These are phyloP conservation scores for Apocynum venetum DNA, from an alignment of 257 asterid species.

Conservation along the genomic window DNA sequence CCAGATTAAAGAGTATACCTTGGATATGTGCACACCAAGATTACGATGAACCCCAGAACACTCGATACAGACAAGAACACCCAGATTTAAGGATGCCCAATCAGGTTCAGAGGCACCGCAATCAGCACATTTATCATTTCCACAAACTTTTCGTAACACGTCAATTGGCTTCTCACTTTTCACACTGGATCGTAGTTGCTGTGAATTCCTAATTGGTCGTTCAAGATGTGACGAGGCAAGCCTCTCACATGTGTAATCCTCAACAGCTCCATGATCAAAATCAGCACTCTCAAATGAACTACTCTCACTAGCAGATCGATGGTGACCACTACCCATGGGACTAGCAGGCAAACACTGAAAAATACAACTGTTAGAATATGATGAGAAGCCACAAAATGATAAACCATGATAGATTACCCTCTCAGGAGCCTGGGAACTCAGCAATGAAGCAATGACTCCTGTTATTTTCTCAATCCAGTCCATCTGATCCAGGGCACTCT, in stretches of 20 bases:
- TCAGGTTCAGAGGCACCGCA: conserved; percentile 98
- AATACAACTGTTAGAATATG: conserved; percentile 8
- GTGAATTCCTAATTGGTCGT: conserved; percentile 64
- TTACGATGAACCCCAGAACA: conserved; percentile 99
- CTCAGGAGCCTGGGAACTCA: conserved; percentile 96
- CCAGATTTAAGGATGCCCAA: conserved; percentile 98
- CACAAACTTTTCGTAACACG: conserved; percentile 68
- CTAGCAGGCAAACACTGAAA: conserved; percentile 70
- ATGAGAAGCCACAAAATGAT: neutral
- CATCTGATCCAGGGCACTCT: conserved; percentile 98
- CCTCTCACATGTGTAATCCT: conserved; percentile 79
- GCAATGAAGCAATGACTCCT: conserved; percentile 92
- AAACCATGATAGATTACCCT: conserved; percentile 49
- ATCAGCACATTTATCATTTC: conserved; percentile 93
- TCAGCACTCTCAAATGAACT: conserved; percentile 94
- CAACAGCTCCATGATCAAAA: conserved; percentile 77
- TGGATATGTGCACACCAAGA: conserved; percentile 98
- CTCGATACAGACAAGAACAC: conserved; percentile 95
- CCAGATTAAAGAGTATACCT: conserved; percentile 45
- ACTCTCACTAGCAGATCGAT: conserved; percentile 94
- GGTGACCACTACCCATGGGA: conserved; percentile 94
- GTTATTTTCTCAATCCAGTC: conserved; percentile 99
- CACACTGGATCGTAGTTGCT: conserved; percentile 51
- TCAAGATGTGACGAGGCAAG: conserved; percentile 57
- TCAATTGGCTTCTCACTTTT: conserved; percentile 91